Base-by-base conservation (phyloP, 345 rosid genomes). In the Populus pruinosa region DNA sequence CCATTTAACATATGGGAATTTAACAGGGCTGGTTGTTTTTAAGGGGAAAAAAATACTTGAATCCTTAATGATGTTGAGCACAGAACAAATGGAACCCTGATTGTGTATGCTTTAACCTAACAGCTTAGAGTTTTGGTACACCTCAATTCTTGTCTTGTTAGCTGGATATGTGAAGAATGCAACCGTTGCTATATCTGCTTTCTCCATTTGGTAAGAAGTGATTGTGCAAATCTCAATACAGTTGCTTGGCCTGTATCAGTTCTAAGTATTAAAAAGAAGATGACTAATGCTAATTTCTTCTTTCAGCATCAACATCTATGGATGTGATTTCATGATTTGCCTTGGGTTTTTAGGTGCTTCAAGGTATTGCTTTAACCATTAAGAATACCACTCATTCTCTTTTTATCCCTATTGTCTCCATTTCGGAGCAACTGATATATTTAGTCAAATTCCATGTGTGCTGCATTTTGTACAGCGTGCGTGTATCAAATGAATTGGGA, bases 51-150 rank as follows among this genome's bases (percentile, higher is more conserved):
- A 41, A 41, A 41, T 12, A 10, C 11, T 8, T 9, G 44, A 41
- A 11, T 41, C 44, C 44, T 9, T 41, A 41, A 41, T 41, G 44
- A 41, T 41, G 44, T 10, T 41, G 10, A 11, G 13, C 44, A 41
- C 44, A 41, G 44, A 41, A 41, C 10, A 41, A 10, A 41, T 41
- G 44, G 13, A 10, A 41, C 44, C 44, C 17, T 44, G 27, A 39
- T 1, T 29, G 5, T 72, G 4, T n/a, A 38, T 29, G 68, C 56
- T 31, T 20, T 36, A n/a, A 5, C 71, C 56, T 21, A 20, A 81
- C 71, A 94, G 98, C 85, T 89, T 94, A 67, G 97, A 92, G 86
- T 68, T 91, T 2, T 94, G 98, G 98, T 94, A 92, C 87, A 67
- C 72, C 83, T 84, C 93, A 14, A 63, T 94, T 50, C 82, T 94